Evolutionary conservation across 345 rosid genomes (phyloP).

Genomic region (Arabis hirsuta): DNA sequence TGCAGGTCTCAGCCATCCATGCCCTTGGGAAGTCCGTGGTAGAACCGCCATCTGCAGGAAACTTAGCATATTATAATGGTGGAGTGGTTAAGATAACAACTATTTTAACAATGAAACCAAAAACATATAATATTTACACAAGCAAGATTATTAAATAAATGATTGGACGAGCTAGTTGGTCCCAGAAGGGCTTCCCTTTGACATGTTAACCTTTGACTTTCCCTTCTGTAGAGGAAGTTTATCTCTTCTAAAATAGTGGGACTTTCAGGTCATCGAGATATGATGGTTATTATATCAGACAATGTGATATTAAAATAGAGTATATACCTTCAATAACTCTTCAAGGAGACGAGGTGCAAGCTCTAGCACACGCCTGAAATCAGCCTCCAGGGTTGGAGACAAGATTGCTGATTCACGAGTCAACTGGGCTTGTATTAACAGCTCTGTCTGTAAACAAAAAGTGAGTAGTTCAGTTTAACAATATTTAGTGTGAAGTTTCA

Average conservation of each 20-base stretch:
- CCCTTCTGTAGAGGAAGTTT: not conserved
- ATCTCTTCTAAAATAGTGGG: not conserved
- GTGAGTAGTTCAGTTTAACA: conserved; percentile 24
- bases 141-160: conserved; percentile 10
- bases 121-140: conserved; percentile 18
- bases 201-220: conserved; percentile 12
- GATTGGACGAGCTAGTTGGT: conserved; percentile 14
- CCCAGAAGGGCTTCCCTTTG: conserved; percentile 14
- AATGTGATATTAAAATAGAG: conserved; percentile 14
- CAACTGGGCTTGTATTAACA: conserved; percentile 97
- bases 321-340: conserved; percentile 85
- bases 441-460: conserved; percentile 68
- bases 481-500: conserved; percentile 18
- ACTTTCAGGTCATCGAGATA: conserved; percentile 16
- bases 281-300: conserved; percentile 19
- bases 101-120: conserved; percentile 1
- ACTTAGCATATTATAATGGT: conserved; percentile 15
- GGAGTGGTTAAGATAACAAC: conserved; percentile 17
- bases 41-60: conserved; percentile 84
- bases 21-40: conserved; percentile 88
- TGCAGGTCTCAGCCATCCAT: conserved; percentile 99
- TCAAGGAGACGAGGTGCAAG: conserved; percentile 97
- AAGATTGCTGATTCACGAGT: conserved; percentile 75
- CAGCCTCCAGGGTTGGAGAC: conserved; percentile 77
- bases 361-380: conserved; percentile 86